These are phyloP conservation scores for Lophiostoma macrostomum DNA, from an alignment of 495 filamentous ascomycete genomes.

Conservation along the genomic window DNA sequence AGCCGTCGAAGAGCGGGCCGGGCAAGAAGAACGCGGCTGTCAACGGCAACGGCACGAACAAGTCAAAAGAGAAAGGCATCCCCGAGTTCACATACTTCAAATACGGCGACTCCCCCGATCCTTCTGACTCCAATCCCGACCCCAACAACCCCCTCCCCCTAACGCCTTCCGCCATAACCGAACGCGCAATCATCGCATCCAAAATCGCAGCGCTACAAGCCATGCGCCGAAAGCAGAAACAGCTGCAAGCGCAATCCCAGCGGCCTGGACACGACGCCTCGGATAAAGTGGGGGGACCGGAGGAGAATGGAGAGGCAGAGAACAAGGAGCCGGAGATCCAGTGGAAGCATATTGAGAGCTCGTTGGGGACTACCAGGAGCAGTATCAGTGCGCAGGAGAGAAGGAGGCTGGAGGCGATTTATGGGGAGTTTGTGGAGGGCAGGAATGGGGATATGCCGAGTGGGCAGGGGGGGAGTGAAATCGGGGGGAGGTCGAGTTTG, in stretches of 20 bases:
- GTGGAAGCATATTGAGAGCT: constrained; percentile 81
- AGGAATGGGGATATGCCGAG: constrained; percentile 92
- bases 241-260: constrained; percentile 33
- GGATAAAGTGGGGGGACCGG: constrained; percentile 35
- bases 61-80: constrained; percentile 38
- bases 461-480: constrained; percentile 83
- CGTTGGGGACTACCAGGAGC: constrained; percentile 72
- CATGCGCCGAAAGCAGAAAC: constrained; percentile 57
- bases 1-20: constrained; percentile 35
- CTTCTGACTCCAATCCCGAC: background rate
- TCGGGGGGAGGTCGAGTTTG: constrained; percentile 87
- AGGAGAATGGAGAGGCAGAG: constrained; percentile 35
- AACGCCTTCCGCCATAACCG: constrained; percentile 49
- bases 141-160: background rate
- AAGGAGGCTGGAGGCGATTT: constrained; percentile 71
- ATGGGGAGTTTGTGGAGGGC: constrained; percentile 85
- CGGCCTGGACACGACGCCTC: constrained; percentile 6
- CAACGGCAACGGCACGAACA: constrained; percentile 31
- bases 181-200: constrained; percentile 66
- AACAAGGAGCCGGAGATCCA: constrained; percentile 73
- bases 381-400: constrained; percentile 77
- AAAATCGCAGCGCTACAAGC: constrained; percentile 73
- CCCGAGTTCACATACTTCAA: constrained; percentile 77
- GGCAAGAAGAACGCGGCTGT: constrained; percentile 27
- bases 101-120: constrained; percentile 59